Conservation (phyloP, 257 asterid genomes). For the Petrea volubilis region DNA sequence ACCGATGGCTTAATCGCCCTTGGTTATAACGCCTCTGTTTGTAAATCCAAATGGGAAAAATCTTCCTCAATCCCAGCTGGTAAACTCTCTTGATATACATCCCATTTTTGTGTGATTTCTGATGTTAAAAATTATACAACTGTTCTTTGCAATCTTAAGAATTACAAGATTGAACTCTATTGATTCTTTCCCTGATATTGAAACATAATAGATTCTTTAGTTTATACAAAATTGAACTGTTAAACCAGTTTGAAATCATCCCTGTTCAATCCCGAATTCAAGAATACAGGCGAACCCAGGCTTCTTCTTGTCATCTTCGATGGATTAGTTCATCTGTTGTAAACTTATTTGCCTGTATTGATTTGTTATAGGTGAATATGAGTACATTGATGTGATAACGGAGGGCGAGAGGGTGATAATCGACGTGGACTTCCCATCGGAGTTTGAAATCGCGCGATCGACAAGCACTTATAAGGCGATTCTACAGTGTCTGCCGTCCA, state of each 20-base stretch:
- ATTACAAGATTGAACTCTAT: too few species aligned
- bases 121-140: too few species aligned
- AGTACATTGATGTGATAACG: conserved; percentile 72
- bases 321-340: neutral
- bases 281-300: neutral
- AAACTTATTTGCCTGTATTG: neutral
- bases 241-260: neutral
- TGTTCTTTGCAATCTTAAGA: too few species aligned
- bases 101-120: too few species aligned
- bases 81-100: too few species aligned
- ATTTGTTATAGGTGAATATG: conserved; percentile 67
- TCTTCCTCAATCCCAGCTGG: conserved; percentile 76
- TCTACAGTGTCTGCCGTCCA: conserved; percentile 63
- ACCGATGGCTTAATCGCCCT: conserved; percentile 60
- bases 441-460: conserved; percentile 89
- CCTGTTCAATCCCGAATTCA: neutral
- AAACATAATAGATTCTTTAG: neutral
- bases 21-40: conserved; percentile 70
- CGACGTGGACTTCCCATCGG: conserved; percentile 89
- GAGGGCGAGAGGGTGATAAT: conserved; percentile 70
- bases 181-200: neutral
- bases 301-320: neutral
- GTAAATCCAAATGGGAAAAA: conserved; percentile 88
- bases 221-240: neutral
- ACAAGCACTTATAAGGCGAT: conserved; percentile 62